These are phyloP conservation scores for Albatrellus sp. DNA, from an alignment of 1,284 basidiomycete genomes.

Conservation along the genomic window DNA sequence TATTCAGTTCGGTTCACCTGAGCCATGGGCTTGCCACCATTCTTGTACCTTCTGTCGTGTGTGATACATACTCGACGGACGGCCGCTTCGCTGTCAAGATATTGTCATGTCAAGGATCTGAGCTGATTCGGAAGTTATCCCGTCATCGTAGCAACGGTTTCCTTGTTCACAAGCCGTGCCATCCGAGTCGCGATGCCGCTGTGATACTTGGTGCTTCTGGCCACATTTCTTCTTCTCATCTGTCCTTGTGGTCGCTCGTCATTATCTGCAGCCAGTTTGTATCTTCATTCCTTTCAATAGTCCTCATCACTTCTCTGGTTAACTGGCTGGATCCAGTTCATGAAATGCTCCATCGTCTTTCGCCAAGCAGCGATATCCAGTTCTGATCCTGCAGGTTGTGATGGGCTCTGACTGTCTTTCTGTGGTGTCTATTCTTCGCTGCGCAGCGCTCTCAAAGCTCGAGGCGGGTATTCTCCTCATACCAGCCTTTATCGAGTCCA, in stretches of 20 bases:
- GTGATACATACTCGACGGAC: too few relatives aligned
- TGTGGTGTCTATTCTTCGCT: conserved; percentile 56
- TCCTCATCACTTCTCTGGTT: conserved; percentile 10
- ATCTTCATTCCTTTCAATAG: conserved; percentile 19
- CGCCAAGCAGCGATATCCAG: conserved; percentile 7
- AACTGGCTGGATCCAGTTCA: conserved; percentile 11
- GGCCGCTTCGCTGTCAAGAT: too few relatives aligned
- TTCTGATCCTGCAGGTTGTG: conserved; percentile 11
- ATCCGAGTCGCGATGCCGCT: too few relatives aligned
- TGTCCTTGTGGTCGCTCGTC: neutral
- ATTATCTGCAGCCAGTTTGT: conserved; percentile 25
- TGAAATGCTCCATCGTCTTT: conserved; percentile 10
- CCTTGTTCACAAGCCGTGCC: too few relatives aligned
- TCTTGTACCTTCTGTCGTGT: too few relatives aligned
- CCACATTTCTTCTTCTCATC: too few relatives aligned
- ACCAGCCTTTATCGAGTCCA: conserved; percentile 47
- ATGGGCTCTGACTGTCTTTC: conserved; percentile 54
- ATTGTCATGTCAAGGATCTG: too few relatives aligned
- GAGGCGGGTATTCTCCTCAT: conserved; percentile 44
- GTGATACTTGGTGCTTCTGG: too few relatives aligned
- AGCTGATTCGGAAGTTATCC: too few relatives aligned
- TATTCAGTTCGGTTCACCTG: too few relatives aligned
- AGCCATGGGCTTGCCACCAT: too few relatives aligned
- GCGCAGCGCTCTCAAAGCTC: conserved; percentile 35
- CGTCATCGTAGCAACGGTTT: too few relatives aligned